Evolutionary conservation across 306 rosid genomes (phyloP).

Genomic region (Astragalus membranaceus): DNA sequence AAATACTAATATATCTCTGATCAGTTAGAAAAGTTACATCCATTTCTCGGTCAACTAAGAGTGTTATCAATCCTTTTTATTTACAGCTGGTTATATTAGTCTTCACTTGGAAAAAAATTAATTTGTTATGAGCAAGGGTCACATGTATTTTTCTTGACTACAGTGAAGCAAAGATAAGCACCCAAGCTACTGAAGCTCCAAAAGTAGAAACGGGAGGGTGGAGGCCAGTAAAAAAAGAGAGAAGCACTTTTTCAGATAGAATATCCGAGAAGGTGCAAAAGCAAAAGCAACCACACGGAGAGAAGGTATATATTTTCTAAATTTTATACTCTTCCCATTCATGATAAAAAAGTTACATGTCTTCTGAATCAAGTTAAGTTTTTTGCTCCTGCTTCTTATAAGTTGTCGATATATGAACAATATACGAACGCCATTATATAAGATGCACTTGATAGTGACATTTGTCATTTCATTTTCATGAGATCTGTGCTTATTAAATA

Average conservation of each 20-base stretch:
- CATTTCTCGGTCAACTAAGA: background rate
- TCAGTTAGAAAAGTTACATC: background rate
- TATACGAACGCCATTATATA: background rate
- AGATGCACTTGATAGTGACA: slow-evolving; percentile 23
- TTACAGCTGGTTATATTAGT: slow-evolving; percentile 7
- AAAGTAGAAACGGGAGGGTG: slow-evolving; percentile 53
- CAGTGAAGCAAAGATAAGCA: slow-evolving; percentile 38
- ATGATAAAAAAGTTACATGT: background rate
- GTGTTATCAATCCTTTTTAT: background rate
- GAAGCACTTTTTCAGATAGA: slow-evolving; percentile 28
- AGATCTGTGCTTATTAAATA: slow-evolving; percentile 8
- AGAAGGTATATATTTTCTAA: slow-evolving; percentile 35
- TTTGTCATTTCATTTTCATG: slow-evolving; percentile 8
- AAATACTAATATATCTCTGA: background rate
- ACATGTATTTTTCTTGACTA: slow-evolving; percentile 24
- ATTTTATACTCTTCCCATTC: background rate
- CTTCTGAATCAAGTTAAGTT: slow-evolving; percentile 1
- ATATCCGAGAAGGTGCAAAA: slow-evolving; percentile 33
- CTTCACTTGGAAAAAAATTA: slow-evolving; percentile 6
- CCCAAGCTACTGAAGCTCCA: slow-evolving; percentile 37
- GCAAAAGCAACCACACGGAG: slow-evolving; percentile 23
- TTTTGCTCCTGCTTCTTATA: background rate
- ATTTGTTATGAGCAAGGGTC: background rate
- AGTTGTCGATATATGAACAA: background rate
- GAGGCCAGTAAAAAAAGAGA: slow-evolving; percentile 57